Conservation (phyloP, 306 rosid species). For the Purshia tridentata region DNA sequence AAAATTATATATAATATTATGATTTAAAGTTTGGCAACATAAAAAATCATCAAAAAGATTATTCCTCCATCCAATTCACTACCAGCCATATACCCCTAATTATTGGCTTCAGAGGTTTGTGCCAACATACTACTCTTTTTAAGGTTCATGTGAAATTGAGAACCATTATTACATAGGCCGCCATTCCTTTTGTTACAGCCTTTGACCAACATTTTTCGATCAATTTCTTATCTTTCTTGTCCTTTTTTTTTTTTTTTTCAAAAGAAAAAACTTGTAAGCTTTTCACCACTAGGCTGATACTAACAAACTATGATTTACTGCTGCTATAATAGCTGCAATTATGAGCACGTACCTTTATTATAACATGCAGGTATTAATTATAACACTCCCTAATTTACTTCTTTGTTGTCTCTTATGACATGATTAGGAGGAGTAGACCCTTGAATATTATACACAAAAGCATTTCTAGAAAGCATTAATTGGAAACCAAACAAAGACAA, state of each 20-base stretch:
- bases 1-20: no score
- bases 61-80: background rate
- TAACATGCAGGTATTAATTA: background rate
- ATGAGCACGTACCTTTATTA: background rate
- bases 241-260: background rate
- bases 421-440: background rate
- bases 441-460: background rate
- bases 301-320: background rate
- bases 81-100: background rate
- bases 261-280: background rate
- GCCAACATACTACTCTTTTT: no score
- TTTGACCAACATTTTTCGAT: background rate
- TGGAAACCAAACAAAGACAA: background rate
- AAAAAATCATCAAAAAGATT: background rate
- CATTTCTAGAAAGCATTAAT: background rate
- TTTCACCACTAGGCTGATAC: background rate
- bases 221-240: background rate
- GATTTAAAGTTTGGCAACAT: background rate
- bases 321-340: background rate
- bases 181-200: constrained; percentile 1
- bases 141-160: no score
- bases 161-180: background rate
- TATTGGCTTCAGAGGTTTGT: background rate
- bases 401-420: background rate
- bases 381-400: background rate